These are phyloP conservation scores for Taiozyma sp. DNA, from an alignment of 1,139 yeast species.

Conservation along the genomic window DNA sequence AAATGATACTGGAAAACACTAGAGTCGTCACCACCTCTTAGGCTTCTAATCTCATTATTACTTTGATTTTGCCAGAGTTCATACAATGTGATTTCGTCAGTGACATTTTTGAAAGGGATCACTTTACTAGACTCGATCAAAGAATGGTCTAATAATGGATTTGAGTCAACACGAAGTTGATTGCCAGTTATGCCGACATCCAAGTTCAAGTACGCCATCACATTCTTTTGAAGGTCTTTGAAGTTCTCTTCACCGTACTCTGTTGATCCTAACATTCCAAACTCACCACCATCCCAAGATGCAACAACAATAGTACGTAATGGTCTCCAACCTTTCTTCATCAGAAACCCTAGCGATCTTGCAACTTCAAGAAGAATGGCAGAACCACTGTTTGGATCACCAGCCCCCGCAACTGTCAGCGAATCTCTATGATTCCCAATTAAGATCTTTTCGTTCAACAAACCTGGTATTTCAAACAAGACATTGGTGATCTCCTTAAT, in stretches of 20 bases:
- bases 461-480: conserved; percentile 42
- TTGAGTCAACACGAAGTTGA: conserved; percentile 30
- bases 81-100: conserved; percentile 26
- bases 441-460: conserved; percentile 41
- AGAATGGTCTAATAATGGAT: conserved; percentile 36
- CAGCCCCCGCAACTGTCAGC: conserved; percentile 36
- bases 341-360: conserved; percentile 35
- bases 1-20: conserved; percentile 43
- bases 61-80: conserved; percentile 31
- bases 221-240: conserved; percentile 27
- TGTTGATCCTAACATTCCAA: conserved; percentile 42
- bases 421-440: conserved; percentile 45
- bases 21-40: conserved; percentile 36
- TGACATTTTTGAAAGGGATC: conserved; percentile 27
- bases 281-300: conserved; percentile 47
- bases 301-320: conserved; percentile 43
- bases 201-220: conserved; percentile 40
- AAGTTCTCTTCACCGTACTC: conserved; percentile 40
- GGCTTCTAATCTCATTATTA: conserved; percentile 24
- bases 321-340: conserved; percentile 47
- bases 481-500: conserved; percentile 37
- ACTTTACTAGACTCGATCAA: conserved; percentile 31
- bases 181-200: conserved; percentile 41
- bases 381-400: conserved; percentile 40
- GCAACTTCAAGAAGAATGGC: conserved; percentile 40